Conservation (phyloP, 345 rosid species). For the Balakata baccata region DNA sequence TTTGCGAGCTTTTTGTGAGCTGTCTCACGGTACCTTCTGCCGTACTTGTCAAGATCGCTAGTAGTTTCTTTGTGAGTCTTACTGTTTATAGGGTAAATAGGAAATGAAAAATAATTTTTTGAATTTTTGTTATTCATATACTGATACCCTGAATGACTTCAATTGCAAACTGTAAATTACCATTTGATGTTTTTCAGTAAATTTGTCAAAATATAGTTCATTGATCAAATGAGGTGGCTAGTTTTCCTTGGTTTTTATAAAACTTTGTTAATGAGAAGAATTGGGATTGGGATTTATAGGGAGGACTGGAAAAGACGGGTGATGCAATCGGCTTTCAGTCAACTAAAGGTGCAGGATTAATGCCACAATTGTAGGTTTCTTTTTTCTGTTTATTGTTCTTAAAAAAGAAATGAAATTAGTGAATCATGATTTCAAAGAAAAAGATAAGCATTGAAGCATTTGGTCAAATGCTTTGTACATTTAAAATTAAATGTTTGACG, state of each 20-base stretch:
- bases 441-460: background rate
- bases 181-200: background rate
- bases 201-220: background rate
- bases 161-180: background rate
- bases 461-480: background rate
- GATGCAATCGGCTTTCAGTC: slow-evolving; percentile 72
- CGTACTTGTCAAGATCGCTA: slow-evolving; percentile 99
- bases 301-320: slow-evolving; percentile 87
- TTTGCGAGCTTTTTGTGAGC: slow-evolving; percentile 79
- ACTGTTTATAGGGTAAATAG: slow-evolving; percentile 46
- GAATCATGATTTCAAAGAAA: slow-evolving; percentile 3
- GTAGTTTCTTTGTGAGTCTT: slow-evolving; percentile 84
- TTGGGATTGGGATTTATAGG: slow-evolving; percentile 70
- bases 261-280: slow-evolving; percentile 41
- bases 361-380: slow-evolving; percentile 69
- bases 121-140: slow-evolving; percentile 19
- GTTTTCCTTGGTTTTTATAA: slow-evolving; percentile 17
- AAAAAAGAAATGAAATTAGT: slow-evolving; percentile 6
- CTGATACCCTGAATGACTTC: slow-evolving; percentile 19
- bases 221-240: slow-evolving; percentile 11
- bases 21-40: slow-evolving; percentile 96
- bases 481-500: background rate
- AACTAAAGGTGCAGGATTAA: slow-evolving; percentile 63
- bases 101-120: slow-evolving; percentile 13
- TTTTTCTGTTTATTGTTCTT: slow-evolving; percentile 31